Evolutionary conservation across 495 filamentous ascomycete genomes (phyloP), one percentile per base, ranked within the genome.

Genomic region (Bacidia rubella): DNA sequence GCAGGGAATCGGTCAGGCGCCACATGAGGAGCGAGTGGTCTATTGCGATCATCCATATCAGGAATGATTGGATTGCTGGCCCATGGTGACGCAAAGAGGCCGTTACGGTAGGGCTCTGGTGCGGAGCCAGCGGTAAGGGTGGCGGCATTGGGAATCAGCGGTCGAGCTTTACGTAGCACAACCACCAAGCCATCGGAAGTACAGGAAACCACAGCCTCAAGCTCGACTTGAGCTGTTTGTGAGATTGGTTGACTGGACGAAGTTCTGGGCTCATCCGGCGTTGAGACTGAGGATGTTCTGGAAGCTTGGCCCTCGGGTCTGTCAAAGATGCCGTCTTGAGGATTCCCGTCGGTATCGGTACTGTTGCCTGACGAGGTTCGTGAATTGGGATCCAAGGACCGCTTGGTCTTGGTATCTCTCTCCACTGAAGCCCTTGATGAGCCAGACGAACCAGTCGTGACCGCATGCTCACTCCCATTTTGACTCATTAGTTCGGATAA

Each of bases 121-220:
- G 71, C 66, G 2, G 71, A 64, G 40, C 65, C 65, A 19, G 69
- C 62, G 25, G 72, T 65, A 20, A 70, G 71, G 11, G 60, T 52
- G 24, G 60, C 47, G 9, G 63, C 48, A 25, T 70, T 68, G 15
- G 85, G 83, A 39, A 87, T 79, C 2, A 79, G 71, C 17, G 87
- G 81, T 23, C 84, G 73, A 24, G 87, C 86, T 46, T 77, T 79
- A 39, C 87, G 83, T 11, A 94, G 71, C 25, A 90, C 81, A 17
- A 93, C 87, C 9, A 93, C 87, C 11, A 94, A 69, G 11, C 87
- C 87, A 63, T 93, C 88, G 1, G 88, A 93, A 1, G 87, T 89
- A 63, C 87, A 94, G 4, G 87, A 93, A 35, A 93, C 81, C 19
- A 94, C 87, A 11, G 87, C 87, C 66, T 94, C 87, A 35, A 94